Percentiles rank a stretch among this genome's conserved stretches.
Evolutionary conservation across 1,139 yeast species (phyloP).

Genomic region (Lodderomyces jiufengensis): DNA sequence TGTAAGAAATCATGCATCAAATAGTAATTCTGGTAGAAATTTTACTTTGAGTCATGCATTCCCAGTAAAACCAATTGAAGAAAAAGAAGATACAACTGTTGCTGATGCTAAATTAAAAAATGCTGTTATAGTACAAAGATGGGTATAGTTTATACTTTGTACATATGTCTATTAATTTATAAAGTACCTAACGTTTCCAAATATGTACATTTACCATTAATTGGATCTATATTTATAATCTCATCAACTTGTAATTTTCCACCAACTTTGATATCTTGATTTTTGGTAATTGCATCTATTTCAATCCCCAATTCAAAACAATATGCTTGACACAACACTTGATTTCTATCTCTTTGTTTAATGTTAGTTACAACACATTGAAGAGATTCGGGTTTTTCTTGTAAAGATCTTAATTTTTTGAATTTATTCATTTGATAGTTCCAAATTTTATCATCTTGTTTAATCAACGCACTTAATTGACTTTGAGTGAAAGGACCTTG

Average conservation of each 20-base stretch:
- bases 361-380: conserved; percentile 27
- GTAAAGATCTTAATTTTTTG: background rate
- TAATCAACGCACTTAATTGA: background rate
- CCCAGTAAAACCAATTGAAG: conserved; percentile 74
- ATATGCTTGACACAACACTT: conserved; percentile 26
- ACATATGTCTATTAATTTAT: background rate
- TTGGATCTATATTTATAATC: conserved; percentile 32
- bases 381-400: conserved; percentile 2
- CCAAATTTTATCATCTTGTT: conserved; percentile 14
- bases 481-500: conserved; percentile 28
- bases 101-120: conserved; percentile 75
- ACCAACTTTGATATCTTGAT: conserved; percentile 34
- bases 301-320: conserved; percentile 47
- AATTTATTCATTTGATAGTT: conserved; percentile 2
- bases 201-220: conserved; percentile 18
- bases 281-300: conserved; percentile 32
- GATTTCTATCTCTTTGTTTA: conserved; percentile 16
- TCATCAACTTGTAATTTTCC: conserved; percentile 38
- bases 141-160: conserved; percentile 31
- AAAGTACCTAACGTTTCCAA: background rate
- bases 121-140: conserved; percentile 88
- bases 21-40: conserved; percentile 40
- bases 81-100: conserved; percentile 48
- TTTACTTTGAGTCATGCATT: conserved; percentile 78
- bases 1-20: conserved; percentile 48